Evolutionary conservation across 176 grass and related monocot genomes (phyloP).

Genomic region (Ensete glaucum): DNA sequence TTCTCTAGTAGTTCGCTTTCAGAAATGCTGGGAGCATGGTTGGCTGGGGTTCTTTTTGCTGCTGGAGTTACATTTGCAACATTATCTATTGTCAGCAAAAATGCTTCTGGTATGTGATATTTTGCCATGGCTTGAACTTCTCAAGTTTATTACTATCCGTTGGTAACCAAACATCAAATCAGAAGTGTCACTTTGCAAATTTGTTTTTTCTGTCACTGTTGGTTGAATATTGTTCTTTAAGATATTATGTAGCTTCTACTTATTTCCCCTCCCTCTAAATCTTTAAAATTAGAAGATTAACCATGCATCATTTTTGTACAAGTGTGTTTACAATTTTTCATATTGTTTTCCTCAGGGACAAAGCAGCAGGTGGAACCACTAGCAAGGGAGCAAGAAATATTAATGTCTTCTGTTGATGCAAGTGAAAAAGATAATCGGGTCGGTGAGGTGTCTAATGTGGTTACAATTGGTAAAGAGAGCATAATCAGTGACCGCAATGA

Average conservation of each 20-base stretch:
- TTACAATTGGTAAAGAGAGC: slow-evolving; percentile 12
- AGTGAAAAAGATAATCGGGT: neutral
- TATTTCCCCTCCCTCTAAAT: neutral
- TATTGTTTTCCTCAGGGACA: slow-evolving; percentile 27
- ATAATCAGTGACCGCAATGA: slow-evolving; percentile 3
- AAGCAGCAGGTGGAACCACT: slow-evolving; percentile 34
- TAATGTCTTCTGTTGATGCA: slow-evolving; percentile 18
- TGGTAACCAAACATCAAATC: neutral
- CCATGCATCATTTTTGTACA: too few species aligned
- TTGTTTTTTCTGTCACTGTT: neutral
- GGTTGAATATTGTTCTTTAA: neutral
- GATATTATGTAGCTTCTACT: too few species aligned
- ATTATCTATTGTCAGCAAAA: slow-evolving; percentile 36
- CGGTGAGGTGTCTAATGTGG: slow-evolving; percentile 14
- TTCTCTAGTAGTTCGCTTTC: slow-evolving; percentile 52
- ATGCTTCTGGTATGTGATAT: slow-evolving; percentile 29
- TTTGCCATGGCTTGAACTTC: neutral
- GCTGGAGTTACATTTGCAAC: slow-evolving; percentile 51
- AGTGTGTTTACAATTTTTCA: neutral
- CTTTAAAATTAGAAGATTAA: neutral
- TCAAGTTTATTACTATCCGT: neutral
- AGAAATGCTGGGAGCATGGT: slow-evolving; percentile 61
- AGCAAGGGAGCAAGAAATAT: slow-evolving; percentile 14
- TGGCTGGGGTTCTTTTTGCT: slow-evolving; percentile 67
- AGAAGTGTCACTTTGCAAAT: neutral